A percentile compares a stretch with the other conserved stretches of the same genome.
Evolutionary conservation across 768 basidiomycete genomes (phyloP).

Genomic region (Exidia glandulosa): DNA sequence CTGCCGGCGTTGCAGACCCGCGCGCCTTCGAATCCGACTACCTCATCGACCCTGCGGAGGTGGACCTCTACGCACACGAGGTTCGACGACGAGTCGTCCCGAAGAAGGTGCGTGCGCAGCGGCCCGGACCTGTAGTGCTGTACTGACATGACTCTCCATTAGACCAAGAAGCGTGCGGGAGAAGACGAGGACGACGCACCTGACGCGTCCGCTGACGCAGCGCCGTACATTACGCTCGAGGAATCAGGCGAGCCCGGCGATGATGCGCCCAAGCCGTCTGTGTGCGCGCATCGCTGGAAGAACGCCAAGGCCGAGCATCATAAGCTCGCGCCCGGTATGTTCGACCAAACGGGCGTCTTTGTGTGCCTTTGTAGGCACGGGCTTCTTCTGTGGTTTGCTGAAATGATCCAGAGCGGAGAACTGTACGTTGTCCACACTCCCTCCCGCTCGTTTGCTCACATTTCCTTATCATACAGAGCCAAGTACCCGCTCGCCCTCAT

Average conservation of each 20-base stretch:
- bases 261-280: neutral
- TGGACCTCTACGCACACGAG: neutral
- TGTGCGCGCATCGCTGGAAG: slow-evolving; percentile 14
- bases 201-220: neutral
- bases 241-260: neutral
- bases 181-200: neutral
- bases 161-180: neutral
- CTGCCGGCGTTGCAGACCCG: neutral
- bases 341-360: slow-evolving; percentile 5
- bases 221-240: neutral
- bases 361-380: slow-evolving; percentile 4
- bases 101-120: neutral
- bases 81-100: neutral
- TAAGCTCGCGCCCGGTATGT: neutral
- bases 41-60: neutral
- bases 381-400: neutral
- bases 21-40: neutral
- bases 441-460: neutral
- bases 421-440: neutral
- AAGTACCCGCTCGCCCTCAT: slow-evolving; percentile 2
- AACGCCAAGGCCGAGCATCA: slow-evolving; percentile 9
- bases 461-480: neutral
- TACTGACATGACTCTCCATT: neutral
- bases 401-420: slow-evolving; percentile 7
- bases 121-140: neutral